Evolutionary conservation across 2,329 filamentous ascomycete genomes (phyloP), one percentile per base, ranked within the genome.

Genomic region (Clarireedia paspali): DNA sequence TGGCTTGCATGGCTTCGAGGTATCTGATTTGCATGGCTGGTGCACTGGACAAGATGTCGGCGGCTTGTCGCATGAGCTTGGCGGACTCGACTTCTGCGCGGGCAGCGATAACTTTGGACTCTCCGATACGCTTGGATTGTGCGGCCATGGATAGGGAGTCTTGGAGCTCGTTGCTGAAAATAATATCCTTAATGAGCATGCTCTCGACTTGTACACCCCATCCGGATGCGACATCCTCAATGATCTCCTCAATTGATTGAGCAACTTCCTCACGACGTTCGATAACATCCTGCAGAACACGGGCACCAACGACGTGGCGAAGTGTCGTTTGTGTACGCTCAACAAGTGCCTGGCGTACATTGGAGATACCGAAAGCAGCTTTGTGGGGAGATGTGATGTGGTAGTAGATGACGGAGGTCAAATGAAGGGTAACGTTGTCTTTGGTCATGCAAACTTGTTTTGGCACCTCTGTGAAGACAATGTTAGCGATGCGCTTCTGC

Each of bases 391-490:
- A 88, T 55, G 87, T 88, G 68, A 99, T 92, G 79, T 96, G 91
- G 77, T 99, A 99, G 81, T 99, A 99, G 75, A 99, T 96, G 70
- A 99, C 94, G 5, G 89, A 95, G 48, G 91, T 97, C 64, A 99
- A 80, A 66, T 91, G 86, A 44, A 99, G 80, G 47, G 89, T 95
- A 61, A 97, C 94, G 68, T 99, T 99, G 79, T 99, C 94, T 77
- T 97, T 97, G 72, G 94, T 99, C 91, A 99, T 99, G 79, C 94
- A 97, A 60, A 92, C 84, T 74, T 99, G 94, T 74, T 91, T 85
- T 17, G 92, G 92, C 24, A 99, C 94, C 77, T 99, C 87, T 73
- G 66, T 50, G 30, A 24, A 26, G 6, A 5, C 14, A 51, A 50
- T 50, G 20, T 55, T 15, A 55, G 9, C 36, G 17, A 6, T 14